Conservation (phyloP, 1,284 basidiomycete species). For the Thelephora terrestris region DNA sequence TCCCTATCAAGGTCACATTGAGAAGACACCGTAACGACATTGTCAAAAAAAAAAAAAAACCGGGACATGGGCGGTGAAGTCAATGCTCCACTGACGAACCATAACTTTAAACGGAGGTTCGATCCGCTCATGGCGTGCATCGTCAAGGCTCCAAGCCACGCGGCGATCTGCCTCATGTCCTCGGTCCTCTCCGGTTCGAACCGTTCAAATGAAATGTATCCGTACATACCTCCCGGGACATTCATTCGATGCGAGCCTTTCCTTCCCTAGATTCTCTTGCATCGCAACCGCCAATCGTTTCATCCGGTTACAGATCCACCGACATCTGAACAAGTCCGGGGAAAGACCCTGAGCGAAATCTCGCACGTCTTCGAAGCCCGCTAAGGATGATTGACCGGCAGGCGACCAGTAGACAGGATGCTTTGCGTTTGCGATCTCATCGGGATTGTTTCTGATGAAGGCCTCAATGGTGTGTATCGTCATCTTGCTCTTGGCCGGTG, state of each 20-base stretch:
- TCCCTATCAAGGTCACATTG: too few species aligned
- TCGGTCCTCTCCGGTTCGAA: conserved; percentile 46
- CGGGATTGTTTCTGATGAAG: conserved; percentile 33
- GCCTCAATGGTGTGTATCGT: conserved; percentile 19
- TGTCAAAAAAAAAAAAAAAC: too few species aligned
- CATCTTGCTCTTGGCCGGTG: conserved; percentile 15
- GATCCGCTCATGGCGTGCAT: not conserved
- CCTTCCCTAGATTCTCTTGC: conserved; percentile 35
- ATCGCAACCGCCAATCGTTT: conserved; percentile 15
- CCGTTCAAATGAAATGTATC: conserved; percentile 37
- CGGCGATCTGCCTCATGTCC: conserved; percentile 33
- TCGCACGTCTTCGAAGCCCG: conserved; percentile 20
- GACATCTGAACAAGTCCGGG: conserved; percentile 41
- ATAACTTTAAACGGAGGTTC: not conserved
- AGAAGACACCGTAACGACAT: too few species aligned
- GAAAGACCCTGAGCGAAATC: conserved; percentile 42
- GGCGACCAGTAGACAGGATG: conserved; percentile 48
- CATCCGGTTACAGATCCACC: conserved; percentile 46
- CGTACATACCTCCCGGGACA: conserved; percentile 42
- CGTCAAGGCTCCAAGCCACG: conserved; percentile 32
- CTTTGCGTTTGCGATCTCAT: conserved; percentile 29
- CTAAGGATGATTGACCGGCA: conserved; percentile 18
- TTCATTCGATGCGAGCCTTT: conserved; percentile 37
- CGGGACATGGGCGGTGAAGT: too few species aligned
- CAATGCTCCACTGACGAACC: too few species aligned